A percentile compares a stretch with the other conserved stretches of the same genome.
Conservation (phyloP, 257 asterid genomes). For the Nicotiana sylvestris region DNA sequence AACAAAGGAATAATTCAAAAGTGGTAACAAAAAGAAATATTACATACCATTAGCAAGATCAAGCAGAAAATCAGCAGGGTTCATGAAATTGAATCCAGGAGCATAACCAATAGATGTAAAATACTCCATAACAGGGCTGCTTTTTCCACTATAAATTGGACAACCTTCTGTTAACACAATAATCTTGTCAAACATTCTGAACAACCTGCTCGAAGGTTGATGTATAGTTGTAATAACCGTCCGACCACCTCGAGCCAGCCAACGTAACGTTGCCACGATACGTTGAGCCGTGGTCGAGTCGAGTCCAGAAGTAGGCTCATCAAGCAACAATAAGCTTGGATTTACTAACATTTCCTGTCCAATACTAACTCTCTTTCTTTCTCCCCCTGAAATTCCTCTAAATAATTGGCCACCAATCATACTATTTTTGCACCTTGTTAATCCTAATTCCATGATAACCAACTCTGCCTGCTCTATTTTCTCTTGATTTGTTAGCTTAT, state of each 20-base stretch:
- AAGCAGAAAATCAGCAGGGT: conserved; percentile 86
- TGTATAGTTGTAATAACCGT: conserved; percentile 73
- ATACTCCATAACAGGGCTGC: conserved; percentile 49
- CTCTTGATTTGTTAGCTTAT: conserved; percentile 35
- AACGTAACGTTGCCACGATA: conserved; percentile 45
- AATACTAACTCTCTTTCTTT: conserved; percentile 73
- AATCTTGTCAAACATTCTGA: conserved; percentile 69
- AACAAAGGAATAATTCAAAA: neutral
- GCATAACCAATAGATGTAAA: conserved; percentile 55
- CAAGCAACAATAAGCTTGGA: conserved; percentile 70
- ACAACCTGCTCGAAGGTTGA: conserved; percentile 89
- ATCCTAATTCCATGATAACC: conserved; percentile 54
- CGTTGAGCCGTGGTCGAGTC: conserved; percentile 84
- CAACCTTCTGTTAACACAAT: conserved; percentile 66
- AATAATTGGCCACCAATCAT: conserved; percentile 56
- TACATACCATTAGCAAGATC: conserved; percentile 91
- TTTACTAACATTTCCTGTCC: conserved; percentile 89
- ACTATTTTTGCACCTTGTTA: conserved; percentile 52
- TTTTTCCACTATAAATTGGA: conserved; percentile 56
- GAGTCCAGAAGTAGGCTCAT: conserved; percentile 90
- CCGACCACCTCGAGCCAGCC: conserved; percentile 67
- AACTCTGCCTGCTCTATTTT: conserved; percentile 61
- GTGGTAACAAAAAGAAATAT: neutral
- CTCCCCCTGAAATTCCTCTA: conserved; percentile 86
- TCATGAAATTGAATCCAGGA: conserved; percentile 53